Base-by-base conservation (phyloP, 306 rosid genomes). In the Pachyrhizus erosus region DNA sequence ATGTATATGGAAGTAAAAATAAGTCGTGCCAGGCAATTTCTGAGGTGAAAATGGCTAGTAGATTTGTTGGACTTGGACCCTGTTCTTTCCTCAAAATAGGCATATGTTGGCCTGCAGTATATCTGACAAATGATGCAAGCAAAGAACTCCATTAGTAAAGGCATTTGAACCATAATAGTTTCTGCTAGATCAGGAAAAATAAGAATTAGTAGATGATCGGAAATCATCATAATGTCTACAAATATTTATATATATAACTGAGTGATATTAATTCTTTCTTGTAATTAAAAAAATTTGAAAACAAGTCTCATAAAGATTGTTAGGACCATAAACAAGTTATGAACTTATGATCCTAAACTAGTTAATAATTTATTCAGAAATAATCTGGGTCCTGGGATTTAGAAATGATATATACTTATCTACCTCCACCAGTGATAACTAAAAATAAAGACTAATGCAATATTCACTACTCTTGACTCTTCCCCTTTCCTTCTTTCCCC, bases 71-170 rank as follows among this genome's bases (percentile, higher is more conserved):
- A 74, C 68, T 67, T 37, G 27, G 49, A 34, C 1, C n/a, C 10
- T 29, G 78, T 78, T 40, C 57, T 87, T 75, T 89, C 92, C 70
- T 93, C 94, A 18, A 93, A 87, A 73, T 76, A 91, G 42, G 91
- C 89, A 81, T 91, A 93, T 61, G 94, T 93, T 83, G 95, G 95
- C 88, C 97, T 91, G 89, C 92, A 91, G 39, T 92, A 92, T 71
- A 92, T 92, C 95, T 91, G 83, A 62, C 75, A 73, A 54, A 55
- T 24, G 5, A 72, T 64, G 74, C 75, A 68, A 69, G 60, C 78
- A 67, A 70, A 42, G 74, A 65, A 66, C 29, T 48, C 40, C 21
- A 79, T 84, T 51, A 81, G 74, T 46, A 69, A 57, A 29, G 31
- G 42, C 9, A 39, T 43, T 18, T 66, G 65, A 43, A 68, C 70